phyloP scores from a whole-genome alignment of 2,329 filamentous ascomycete species.

The Thielaviopsis musarum region DNA sequence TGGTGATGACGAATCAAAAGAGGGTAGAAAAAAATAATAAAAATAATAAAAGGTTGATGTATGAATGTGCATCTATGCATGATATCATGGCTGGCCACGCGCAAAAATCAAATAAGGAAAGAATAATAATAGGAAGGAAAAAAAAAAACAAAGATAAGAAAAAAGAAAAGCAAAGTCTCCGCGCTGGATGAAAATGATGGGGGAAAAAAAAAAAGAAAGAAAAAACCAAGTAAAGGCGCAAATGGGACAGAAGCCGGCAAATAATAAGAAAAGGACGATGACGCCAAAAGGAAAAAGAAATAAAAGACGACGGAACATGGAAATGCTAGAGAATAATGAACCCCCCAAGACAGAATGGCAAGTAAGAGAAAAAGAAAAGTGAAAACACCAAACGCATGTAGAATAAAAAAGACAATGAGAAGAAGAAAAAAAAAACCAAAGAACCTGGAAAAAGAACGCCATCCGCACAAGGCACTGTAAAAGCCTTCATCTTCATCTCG shows the following conservation, averaged over 20 bases:
- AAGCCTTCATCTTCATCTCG: too few species aligned
- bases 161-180: too few species aligned
- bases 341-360: neutral
- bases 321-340: neutral
- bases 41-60: neutral
- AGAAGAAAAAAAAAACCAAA: conserved; percentile 1
- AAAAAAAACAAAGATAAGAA: too few species aligned
- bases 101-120: too few species aligned
- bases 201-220: neutral
- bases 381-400: neutral
- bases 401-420: conserved; percentile 9
- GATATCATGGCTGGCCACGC: neutral
- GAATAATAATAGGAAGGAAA: too few species aligned
- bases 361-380: neutral
- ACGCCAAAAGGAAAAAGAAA: neutral
- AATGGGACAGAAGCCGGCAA: neutral
- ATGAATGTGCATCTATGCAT: neutral
- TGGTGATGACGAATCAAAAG: too few species aligned
- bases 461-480: too few species aligned
- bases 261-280: neutral
- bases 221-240: neutral
- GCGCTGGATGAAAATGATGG: neutral
- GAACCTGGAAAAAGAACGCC: neutral
- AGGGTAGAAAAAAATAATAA: too few species aligned
- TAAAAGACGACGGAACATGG: neutral